Evolutionary conservation across 257 asterid genomes (phyloP).

Genomic region (Nicotiana paniculata): DNA sequence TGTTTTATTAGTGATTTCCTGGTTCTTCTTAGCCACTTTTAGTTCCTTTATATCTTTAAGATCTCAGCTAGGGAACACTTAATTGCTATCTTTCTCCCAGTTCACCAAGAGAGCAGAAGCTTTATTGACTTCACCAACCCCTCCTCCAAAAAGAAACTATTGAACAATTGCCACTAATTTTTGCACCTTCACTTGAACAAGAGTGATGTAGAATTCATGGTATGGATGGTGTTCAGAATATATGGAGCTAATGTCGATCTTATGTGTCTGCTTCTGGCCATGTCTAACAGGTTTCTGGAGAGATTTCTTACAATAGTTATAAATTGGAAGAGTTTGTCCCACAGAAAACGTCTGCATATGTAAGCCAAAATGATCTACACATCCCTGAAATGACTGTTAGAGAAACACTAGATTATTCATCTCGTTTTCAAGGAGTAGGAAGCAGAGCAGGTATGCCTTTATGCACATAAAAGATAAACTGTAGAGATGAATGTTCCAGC

Average conservation of each 20-base stretch:
- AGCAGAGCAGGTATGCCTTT: slow-evolving; percentile 49
- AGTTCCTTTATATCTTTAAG: background rate
- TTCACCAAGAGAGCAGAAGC: background rate
- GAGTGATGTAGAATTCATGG: background rate
- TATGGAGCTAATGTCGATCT: slow-evolving; percentile 2
- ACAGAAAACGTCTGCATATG: slow-evolving; percentile 68
- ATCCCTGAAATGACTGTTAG: slow-evolving; percentile 72
- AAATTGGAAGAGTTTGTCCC: slow-evolving; percentile 55
- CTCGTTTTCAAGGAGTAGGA: slow-evolving; percentile 59
- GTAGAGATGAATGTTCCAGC: background rate
- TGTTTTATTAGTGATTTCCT: background rate
- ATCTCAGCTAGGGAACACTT: background rate
- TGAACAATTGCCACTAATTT: background rate
- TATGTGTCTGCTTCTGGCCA: background rate
- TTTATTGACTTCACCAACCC: background rate
- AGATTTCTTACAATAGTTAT: slow-evolving; percentile 54
- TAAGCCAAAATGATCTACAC: slow-evolving; percentile 62
- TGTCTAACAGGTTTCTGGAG: slow-evolving; percentile 48
- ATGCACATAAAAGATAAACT: background rate
- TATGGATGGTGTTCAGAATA: background rate
- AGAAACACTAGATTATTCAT: slow-evolving; percentile 58
- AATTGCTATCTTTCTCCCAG: background rate
- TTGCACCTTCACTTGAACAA: background rate
- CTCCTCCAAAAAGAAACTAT: background rate
- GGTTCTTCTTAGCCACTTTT: background rate